Percentiles rank a stretch among this genome's conserved stretches.
Conservation (phyloP, 768 basidiomycete species). For the Lactarius sp. region DNA sequence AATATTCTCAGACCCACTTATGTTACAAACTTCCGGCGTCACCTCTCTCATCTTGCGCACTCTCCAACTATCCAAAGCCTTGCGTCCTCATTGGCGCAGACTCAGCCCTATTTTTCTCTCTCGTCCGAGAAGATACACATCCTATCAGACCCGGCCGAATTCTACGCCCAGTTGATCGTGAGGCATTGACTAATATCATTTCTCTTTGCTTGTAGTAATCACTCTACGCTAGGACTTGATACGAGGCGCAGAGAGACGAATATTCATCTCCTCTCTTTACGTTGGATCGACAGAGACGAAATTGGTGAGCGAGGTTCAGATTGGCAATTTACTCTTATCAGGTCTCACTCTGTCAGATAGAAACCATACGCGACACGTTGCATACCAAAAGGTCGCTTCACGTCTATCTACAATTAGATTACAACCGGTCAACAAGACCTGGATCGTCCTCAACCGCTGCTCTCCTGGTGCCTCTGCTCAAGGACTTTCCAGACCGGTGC, state of each 20-base stretch:
- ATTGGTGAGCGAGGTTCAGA: conserved; percentile 51
- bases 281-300: conserved; percentile 75
- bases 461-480: conserved; percentile 65
- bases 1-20: not conserved
- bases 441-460: conserved; percentile 63
- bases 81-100: conserved; percentile 21
- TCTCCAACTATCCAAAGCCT: conserved; percentile 18
- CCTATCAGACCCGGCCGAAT: conserved; percentile 15
- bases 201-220: not conserved
- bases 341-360: conserved; percentile 47
- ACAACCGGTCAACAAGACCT: conserved; percentile 72
- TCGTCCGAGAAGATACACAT: conserved; percentile 21
- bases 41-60: not conserved
- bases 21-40: not conserved
- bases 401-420: conserved; percentile 72
- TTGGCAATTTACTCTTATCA: not conserved
- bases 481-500: conserved; percentile 66
- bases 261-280: conserved; percentile 90
- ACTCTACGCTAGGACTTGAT: conserved; percentile 60
- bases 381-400: conserved; percentile 53
- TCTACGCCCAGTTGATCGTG: conserved; percentile 22
- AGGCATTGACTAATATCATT: not conserved
- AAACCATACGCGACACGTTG: conserved; percentile 58
- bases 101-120: conserved; percentile 23
- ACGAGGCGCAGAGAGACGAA: conserved; percentile 63